These are phyloP conservation scores for Triticum urartu DNA, from an alignment of 176 grass and related monocot species.

Conservation along the genomic window DNA sequence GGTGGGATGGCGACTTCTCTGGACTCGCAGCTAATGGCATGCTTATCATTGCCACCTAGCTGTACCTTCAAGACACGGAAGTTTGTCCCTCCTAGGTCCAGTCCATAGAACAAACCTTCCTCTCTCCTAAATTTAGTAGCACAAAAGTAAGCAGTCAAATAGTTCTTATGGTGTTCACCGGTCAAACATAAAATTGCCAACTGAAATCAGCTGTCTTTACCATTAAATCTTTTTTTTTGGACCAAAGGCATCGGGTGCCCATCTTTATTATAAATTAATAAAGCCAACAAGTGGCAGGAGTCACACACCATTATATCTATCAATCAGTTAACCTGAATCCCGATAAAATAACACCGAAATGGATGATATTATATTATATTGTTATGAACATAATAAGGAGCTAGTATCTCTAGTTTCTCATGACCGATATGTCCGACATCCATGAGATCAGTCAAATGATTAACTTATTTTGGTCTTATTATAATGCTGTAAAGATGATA, in stretches of 20 bases:
- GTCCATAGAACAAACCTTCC: constrained; percentile 72
- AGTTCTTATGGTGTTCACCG: background rate
- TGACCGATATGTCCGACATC: background rate
- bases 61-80: constrained; percentile 68
- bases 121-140: constrained; percentile 40
- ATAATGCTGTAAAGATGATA: background rate
- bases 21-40: constrained; percentile 39
- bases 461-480: background rate
- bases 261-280: background rate
- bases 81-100: constrained; percentile 94
- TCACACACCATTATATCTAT: background rate
- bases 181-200: background rate
- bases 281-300: background rate
- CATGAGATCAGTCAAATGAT: background rate
- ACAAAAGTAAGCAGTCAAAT: background rate
- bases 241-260: background rate
- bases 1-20: constrained; percentile 57
- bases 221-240: background rate
- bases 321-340: background rate
- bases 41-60: constrained; percentile 55
- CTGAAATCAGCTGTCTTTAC: background rate
- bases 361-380: background rate
- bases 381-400: background rate
- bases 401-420: background rate
- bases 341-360: background rate